Percentiles rank a stretch among this genome's conserved stretches.
phyloP scores from a whole-genome alignment of 768 basidiomycete species.

The Pholiota conissans region DNA sequence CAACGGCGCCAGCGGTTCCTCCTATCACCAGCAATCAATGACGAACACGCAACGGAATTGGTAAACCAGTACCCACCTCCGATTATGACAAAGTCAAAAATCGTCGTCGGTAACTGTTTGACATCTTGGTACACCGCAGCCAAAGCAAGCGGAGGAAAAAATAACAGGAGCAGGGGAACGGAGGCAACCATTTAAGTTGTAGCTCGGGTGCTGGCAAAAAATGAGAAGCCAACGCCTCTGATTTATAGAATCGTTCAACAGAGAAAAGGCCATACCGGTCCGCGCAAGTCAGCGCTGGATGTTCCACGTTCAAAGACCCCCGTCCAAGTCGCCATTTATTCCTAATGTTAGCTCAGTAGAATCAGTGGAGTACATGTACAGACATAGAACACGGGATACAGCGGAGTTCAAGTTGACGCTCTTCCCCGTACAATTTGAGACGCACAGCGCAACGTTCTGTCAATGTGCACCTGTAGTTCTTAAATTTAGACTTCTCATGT shows the following conservation, averaged over 20 bases:
- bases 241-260: background rate
- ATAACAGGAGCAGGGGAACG: background rate
- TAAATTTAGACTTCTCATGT: no score
- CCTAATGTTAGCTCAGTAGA: background rate
- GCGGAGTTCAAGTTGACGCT: background rate
- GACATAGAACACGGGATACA: background rate
- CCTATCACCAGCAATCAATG: constrained; percentile 17
- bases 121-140: background rate
- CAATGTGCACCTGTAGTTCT: no score
- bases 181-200: background rate
- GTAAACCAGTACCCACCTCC: constrained; percentile 16
- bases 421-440: no score
- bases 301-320: background rate
- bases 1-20: constrained; percentile 57
- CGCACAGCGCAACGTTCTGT: no score
- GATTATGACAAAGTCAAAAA: constrained; percentile 23
- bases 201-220: background rate
- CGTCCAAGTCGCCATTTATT: background rate
- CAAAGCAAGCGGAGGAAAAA: background rate
- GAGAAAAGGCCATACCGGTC: background rate
- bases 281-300: background rate
- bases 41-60: background rate
- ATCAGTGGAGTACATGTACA: background rate
- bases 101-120: background rate
- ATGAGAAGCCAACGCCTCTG: background rate